phyloP scores from a whole-genome alignment of 2,329 filamentous ascomycete genomes.

The Diaporthe citri region DNA sequence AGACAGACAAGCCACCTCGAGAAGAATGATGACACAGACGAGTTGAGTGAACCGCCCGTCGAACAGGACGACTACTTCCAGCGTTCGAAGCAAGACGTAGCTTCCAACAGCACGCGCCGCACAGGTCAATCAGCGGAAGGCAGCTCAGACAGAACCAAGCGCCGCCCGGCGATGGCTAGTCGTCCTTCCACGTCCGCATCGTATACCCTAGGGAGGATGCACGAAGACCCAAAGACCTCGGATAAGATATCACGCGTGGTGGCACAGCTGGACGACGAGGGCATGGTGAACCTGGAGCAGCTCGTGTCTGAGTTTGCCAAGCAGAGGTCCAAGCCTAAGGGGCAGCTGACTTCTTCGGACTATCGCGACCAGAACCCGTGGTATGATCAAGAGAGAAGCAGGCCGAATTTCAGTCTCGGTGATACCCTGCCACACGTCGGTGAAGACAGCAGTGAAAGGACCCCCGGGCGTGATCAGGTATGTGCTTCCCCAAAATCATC shows the following conservation, averaged over 20 bases:
- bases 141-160: background rate
- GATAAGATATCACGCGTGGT: constrained; percentile 29
- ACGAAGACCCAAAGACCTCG: constrained; percentile 22
- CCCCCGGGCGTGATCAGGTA: background rate
- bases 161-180: constrained; percentile 1
- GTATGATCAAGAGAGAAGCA: constrained; percentile 42
- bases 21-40: background rate
- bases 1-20: background rate
- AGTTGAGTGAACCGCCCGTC: background rate
- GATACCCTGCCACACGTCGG: constrained; percentile 43
- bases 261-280: constrained; percentile 32
- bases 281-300: constrained; percentile 23
- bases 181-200: constrained; percentile 28
- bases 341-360: constrained; percentile 20
- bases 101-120: background rate
- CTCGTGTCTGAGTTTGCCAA: constrained; percentile 31
- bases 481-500: background rate
- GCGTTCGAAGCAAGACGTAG: background rate
- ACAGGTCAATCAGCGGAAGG: background rate
- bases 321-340: constrained; percentile 26
- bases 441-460: background rate
- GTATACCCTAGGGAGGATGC: constrained; percentile 23
- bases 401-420: constrained; percentile 46
- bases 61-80: constrained; percentile 12
- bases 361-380: constrained; percentile 46